phyloP scores from a whole-genome alignment of 306 rosid species.

The Glycine tomentella region DNA sequence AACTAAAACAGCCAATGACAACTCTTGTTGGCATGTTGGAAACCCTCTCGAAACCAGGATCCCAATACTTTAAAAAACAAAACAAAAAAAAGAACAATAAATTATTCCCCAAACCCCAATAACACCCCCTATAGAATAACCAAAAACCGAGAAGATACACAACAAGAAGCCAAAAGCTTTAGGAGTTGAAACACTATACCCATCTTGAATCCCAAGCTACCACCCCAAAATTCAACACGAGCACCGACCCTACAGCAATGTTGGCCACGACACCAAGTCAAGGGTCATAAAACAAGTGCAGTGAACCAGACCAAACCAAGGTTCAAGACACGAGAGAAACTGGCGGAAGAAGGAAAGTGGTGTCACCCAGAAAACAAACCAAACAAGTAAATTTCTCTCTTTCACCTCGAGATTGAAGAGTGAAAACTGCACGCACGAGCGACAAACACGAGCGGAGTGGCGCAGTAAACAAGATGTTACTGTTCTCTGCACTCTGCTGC shows the following conservation, averaged over 20 bases:
- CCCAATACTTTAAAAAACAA: slow-evolving; percentile 40
- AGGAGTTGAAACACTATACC: slow-evolving; percentile 46
- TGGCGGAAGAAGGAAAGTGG: slow-evolving; percentile 70
- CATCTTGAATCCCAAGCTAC: slow-evolving; percentile 29
- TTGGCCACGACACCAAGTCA: slow-evolving; percentile 51
- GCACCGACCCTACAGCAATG: slow-evolving; percentile 72
- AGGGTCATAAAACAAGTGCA: slow-evolving; percentile 57
- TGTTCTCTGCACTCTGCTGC: slow-evolving; percentile 37
- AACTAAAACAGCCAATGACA: slow-evolving; percentile 50
- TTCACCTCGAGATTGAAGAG: slow-evolving; percentile 43
- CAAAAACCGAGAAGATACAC: not conserved
- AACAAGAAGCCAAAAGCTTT: slow-evolving; percentile 9
- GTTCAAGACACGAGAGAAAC: slow-evolving; percentile 52
- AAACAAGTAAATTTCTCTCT: not conserved
- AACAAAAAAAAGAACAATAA: slow-evolving; percentile 36
- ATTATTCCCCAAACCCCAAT: slow-evolving; percentile 35
- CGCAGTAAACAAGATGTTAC: slow-evolving; percentile 59
- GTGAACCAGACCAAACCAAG: slow-evolving; percentile 51
- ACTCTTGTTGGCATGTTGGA: slow-evolving; percentile 53
- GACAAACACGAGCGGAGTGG: slow-evolving; percentile 71
- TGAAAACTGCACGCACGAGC: slow-evolving; percentile 57
- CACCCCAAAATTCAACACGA: slow-evolving; percentile 49
- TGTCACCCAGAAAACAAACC: slow-evolving; percentile 40
- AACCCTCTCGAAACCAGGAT: slow-evolving; percentile 45
- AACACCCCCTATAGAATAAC: no score